phyloP scores from a whole-genome alignment of 2,329 filamentous ascomycete genomes.

The Fusarium napiforme region DNA sequence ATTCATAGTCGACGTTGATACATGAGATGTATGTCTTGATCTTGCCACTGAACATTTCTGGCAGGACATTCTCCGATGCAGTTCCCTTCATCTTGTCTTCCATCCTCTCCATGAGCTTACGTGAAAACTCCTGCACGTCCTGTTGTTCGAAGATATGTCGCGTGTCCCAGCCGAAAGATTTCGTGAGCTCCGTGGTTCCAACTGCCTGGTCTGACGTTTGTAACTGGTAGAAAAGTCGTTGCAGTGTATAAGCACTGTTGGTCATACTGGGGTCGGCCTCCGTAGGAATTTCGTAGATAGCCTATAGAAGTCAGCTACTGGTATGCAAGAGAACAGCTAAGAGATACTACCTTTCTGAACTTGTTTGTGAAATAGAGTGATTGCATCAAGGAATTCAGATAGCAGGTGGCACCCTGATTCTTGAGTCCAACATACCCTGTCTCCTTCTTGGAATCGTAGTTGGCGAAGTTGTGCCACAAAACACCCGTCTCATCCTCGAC shows the following conservation, averaged over 20 bases:
- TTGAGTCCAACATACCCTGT: constrained; percentile 96
- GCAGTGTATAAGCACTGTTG: constrained; percentile 93
- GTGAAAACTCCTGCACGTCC: constrained; percentile 95
- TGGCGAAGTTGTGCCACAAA: constrained; percentile 89
- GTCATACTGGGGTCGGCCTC: constrained; percentile 81
- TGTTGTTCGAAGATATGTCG: constrained; percentile 98
- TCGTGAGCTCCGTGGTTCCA: constrained; percentile 90
- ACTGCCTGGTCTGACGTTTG: constrained; percentile 88
- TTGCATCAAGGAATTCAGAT: constrained; percentile 85
- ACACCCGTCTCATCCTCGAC: constrained; percentile 90
- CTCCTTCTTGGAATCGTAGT: constrained; percentile 99
- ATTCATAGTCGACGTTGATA: constrained; percentile 98
- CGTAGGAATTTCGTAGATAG: constrained; percentile 97
- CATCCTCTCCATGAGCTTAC: constrained; percentile 96
- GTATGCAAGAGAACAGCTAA: neutral
- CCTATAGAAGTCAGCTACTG: constrained; percentile 60
- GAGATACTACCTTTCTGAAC: constrained; percentile 80
- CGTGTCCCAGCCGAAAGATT: constrained; percentile 98
- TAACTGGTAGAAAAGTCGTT: constrained; percentile 93
- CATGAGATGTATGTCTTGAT: constrained; percentile 99
- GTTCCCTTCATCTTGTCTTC: constrained; percentile 99
- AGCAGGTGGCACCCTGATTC: constrained; percentile 95
- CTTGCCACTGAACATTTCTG: constrained; percentile 94
- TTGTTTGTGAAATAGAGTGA: constrained; percentile 90
- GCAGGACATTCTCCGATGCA: constrained; percentile 85